Evolutionary conservation across 1,284 basidiomycete genomes (phyloP).

Genomic region (Coniophora puteana): DNA sequence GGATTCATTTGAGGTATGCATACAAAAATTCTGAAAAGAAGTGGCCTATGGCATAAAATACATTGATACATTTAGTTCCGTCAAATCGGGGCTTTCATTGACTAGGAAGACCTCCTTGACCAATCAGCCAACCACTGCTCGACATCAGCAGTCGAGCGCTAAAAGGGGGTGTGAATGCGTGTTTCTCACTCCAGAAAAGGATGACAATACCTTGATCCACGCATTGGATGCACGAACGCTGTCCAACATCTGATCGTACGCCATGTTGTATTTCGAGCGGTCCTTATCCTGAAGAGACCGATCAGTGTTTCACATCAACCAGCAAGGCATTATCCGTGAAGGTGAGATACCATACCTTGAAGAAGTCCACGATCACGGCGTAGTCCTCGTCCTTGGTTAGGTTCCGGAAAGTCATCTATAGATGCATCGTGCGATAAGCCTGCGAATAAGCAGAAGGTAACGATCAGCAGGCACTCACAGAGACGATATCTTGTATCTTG

Average conservation of each 20-base stretch:
- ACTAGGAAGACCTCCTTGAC: too few relatives aligned
- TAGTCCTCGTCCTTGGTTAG: slow-evolving; percentile 73
- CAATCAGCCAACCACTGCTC: too few relatives aligned
- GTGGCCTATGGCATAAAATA: too few relatives aligned
- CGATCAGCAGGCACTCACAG: slow-evolving; percentile 35
- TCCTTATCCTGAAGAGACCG: slow-evolving; percentile 59
- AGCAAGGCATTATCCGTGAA: background rate
- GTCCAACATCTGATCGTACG: slow-evolving; percentile 66
- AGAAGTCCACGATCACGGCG: slow-evolving; percentile 62
- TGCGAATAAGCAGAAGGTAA: background rate
- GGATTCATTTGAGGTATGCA: too few relatives aligned
- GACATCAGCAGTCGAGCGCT: too few relatives aligned
- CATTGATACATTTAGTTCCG: too few relatives aligned
- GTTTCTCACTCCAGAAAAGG: too few relatives aligned
- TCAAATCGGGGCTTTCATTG: too few relatives aligned
- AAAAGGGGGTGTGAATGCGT: too few relatives aligned
- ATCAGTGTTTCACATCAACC: too few relatives aligned
- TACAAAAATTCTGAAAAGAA: too few relatives aligned
- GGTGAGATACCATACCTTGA: slow-evolving; percentile 43
- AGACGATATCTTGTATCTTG: slow-evolving; percentile 46
- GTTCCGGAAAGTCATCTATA: slow-evolving; percentile 54
- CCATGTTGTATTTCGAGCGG: slow-evolving; percentile 59
- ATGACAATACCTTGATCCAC: slow-evolving; percentile 67
- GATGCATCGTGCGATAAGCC: background rate
- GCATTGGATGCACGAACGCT: slow-evolving; percentile 53